Conservation (phyloP, 2,329 filamentous ascomycete species). For the Penicillium sp. region DNA sequence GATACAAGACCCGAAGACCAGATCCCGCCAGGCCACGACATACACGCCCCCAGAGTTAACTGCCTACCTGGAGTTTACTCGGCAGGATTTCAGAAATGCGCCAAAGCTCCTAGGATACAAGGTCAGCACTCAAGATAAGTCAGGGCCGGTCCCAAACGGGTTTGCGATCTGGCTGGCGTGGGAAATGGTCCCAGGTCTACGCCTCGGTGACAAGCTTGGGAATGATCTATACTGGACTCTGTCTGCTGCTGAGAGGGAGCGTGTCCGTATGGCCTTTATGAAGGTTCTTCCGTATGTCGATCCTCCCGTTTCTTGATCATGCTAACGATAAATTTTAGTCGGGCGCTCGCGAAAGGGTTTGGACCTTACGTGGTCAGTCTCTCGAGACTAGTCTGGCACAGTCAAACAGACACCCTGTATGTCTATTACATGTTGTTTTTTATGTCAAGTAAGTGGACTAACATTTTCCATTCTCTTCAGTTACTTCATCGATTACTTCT, state of each 20-base stretch:
- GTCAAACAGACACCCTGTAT: constrained; percentile 18
- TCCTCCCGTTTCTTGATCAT: constrained; percentile 17
- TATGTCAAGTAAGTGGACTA: constrained; percentile 17
- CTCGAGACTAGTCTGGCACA: constrained; percentile 14
- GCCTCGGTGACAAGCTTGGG: constrained; percentile 14
- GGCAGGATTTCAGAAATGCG: constrained; percentile 14
- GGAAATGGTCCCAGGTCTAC: constrained; percentile 9
- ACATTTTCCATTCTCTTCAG: constrained; percentile 16
- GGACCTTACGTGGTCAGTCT: constrained; percentile 16
- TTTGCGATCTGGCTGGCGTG: constrained; percentile 11
- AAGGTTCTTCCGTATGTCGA: constrained; percentile 20
- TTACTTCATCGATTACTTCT: constrained; percentile 19
- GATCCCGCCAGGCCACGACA: constrained; percentile 23
- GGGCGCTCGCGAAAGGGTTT: constrained; percentile 19
- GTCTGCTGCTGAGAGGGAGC: constrained; percentile 17
- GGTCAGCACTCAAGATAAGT: constrained; percentile 4
- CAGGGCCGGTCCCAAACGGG: constrained; percentile 6
- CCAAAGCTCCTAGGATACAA: constrained; percentile 19
- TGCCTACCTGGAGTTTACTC: constrained; percentile 12
- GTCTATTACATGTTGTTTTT: constrained; percentile 14
- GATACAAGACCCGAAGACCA: constrained; percentile 19
- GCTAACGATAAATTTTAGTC: constrained; percentile 20
- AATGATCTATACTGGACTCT: constrained; percentile 14
- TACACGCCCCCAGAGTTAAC: constrained; percentile 18
- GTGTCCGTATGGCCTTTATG: constrained; percentile 19